phyloP scores from a whole-genome alignment of 1,139 yeast species.

The Saccharomycopsis crataegensis region DNA sequence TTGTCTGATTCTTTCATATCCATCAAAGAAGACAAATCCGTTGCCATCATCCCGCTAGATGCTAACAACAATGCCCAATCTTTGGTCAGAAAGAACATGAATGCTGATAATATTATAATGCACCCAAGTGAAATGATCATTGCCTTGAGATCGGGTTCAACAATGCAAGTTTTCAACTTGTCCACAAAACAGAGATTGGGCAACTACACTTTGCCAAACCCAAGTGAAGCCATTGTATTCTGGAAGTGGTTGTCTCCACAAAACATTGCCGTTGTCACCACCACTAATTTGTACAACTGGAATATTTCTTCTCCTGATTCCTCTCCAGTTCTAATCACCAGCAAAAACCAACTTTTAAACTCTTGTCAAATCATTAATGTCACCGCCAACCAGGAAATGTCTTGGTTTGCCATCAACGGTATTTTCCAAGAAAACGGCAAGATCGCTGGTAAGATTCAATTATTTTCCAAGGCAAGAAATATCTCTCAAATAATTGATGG shows the following conservation, averaged over 20 bases:
- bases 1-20: constrained; percentile 29
- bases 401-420: constrained; percentile 95
- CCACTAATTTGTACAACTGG: constrained; percentile 70
- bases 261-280: constrained; percentile 79
- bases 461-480: constrained; percentile 79
- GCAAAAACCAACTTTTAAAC: constrained; percentile 72
- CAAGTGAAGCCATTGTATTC: constrained; percentile 53
- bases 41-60: constrained; percentile 78
- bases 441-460: constrained; percentile 94
- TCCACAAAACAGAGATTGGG: constrained; percentile 83
- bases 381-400: constrained; percentile 69
- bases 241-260: constrained; percentile 89
- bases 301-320: constrained; percentile 62
- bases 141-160: constrained; percentile 92
- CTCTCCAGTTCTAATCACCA: constrained; percentile 74
- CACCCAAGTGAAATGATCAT: constrained; percentile 85
- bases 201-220: constrained; percentile 79
- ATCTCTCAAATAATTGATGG: constrained; percentile 98
- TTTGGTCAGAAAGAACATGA: constrained; percentile 75
- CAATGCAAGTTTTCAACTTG: constrained; percentile 91
- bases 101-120: constrained; percentile 97
- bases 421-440: constrained; percentile 93
- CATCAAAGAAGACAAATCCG: constrained; percentile 34
- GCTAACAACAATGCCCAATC: constrained; percentile 52
- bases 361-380: constrained; percentile 89